Evolutionary conservation across 163 green algal species (phyloP), one percentile per base, ranked within the genome.

Genomic region (Picocystis sp.): DNA sequence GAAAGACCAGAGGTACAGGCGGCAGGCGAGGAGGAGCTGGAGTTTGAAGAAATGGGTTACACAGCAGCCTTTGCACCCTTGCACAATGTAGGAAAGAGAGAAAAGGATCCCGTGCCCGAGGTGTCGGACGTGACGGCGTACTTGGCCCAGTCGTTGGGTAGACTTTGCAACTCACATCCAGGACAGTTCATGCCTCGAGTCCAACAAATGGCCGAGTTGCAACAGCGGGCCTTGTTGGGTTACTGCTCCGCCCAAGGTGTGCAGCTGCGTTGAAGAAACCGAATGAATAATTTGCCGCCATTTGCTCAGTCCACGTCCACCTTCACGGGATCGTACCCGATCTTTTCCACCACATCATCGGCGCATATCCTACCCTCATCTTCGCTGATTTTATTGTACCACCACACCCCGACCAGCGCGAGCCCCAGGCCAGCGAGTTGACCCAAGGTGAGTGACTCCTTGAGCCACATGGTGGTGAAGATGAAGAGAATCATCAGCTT

Each of bases 31-130:
- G 58, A 46, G 25, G 60, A 60, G 34, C 43, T 54, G 9, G 66
- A 71, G 8, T 41, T 43, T 2, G 47, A 61, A 11, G 61, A 75
- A 48, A 48, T 49, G 51, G 68, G 66, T 12, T 77, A 77, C 52
- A 41, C 53, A 19, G 61, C 62, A 12, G 43, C 55, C 6, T 77
- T 67, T 47, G 59, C 54, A 3, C 47, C 66, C 33, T 60, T 77
- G 22, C 41, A 65, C 43, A 34, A 75, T 23, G 68, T 57, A 29
- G 22, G 44, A 3, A 68, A 60, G 52, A 38, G 17, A 2, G 61
- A 75, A 25, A 38, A 60, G 22, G 68, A 77, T 43, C 56, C 61
- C 0, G 23, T 67, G 9, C 29, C 63, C 11, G 58, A 75, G 33
- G 52, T 72, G 25, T 54, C 47, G 6, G 47, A 54, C 19, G 47